Evolutionary conservation across 1,139 yeast species (phyloP).

Genomic region (Schizosaccharomyces versatilis): DNA sequence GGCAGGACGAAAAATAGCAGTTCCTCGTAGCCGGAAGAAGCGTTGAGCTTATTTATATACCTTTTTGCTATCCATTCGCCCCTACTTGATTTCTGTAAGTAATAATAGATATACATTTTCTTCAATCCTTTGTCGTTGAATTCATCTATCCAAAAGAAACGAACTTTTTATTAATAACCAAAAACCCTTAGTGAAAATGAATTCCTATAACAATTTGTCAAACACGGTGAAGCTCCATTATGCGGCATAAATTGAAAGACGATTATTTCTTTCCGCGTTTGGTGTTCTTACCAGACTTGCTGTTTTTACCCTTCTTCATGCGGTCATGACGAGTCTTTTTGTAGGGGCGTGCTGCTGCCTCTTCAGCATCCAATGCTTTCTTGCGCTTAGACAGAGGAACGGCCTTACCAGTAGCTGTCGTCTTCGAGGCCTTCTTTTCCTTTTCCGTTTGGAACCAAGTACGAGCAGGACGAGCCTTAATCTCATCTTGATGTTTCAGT

Average conservation of each 20-base stretch:
- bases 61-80: too few relatives aligned
- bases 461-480: conserved; percentile 73
- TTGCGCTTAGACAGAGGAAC: neutral
- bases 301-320: neutral
- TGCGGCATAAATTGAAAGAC: too few relatives aligned
- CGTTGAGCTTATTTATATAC: neutral
- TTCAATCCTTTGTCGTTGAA: too few relatives aligned
- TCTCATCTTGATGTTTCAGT: conserved; percentile 59
- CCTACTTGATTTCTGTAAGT: too few relatives aligned
- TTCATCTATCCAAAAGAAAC: too few relatives aligned
- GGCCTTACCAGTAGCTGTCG: neutral
- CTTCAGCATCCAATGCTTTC: neutral
- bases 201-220: too few relatives aligned
- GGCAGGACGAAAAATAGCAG: neutral
- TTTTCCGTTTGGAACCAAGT: conserved; percentile 82
- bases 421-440: conserved; percentile 30
- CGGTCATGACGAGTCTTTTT: neutral
- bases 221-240: too few relatives aligned
- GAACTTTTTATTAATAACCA: too few relatives aligned
- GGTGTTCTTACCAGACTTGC: too few relatives aligned
- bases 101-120: too few relatives aligned
- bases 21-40: neutral
- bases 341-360: neutral
- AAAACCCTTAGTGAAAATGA: too few relatives aligned
- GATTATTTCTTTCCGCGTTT: too few relatives aligned